Evolutionary conservation across 108 stramenopile genomes (phyloP).

Genomic region (Cyclotella choctawhatcheeana): DNA sequence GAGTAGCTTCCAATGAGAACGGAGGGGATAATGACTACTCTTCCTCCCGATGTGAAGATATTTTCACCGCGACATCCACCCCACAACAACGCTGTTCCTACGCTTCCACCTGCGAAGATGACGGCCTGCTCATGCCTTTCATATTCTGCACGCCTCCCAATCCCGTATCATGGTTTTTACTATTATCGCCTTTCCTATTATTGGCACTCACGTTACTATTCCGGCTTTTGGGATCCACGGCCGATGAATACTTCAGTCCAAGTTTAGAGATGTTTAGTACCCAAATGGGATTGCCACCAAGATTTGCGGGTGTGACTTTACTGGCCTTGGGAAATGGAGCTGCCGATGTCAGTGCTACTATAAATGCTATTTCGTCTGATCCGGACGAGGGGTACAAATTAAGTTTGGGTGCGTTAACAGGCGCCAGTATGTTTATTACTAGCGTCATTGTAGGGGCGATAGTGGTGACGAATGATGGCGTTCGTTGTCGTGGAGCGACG

Average conservation of each 20-base stretch:
- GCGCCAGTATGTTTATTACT: constrained; percentile 93
- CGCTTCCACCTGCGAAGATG: constrained; percentile 68
- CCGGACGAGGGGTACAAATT: constrained; percentile 82
- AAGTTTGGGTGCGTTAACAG: constrained; percentile 91
- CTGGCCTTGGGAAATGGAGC: constrained; percentile 98
- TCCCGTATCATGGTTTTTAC: constrained; percentile 42
- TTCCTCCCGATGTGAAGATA: constrained; percentile 11
- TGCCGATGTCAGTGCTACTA: constrained; percentile 92
- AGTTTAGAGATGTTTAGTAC: constrained; percentile 88
- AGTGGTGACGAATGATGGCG: constrained; percentile 73
- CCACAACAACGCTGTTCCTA: constrained; percentile 60
- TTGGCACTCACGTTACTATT: constrained; percentile 84
- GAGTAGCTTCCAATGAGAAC: background rate
- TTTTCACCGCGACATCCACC: constrained; percentile 6
- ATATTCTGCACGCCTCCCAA: constrained; percentile 68
- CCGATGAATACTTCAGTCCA: constrained; percentile 96
- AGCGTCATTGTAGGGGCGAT: constrained; percentile 86
- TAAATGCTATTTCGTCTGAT: constrained; percentile 80
- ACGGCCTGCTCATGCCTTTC: constrained; percentile 68
- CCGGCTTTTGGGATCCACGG: constrained; percentile 90
- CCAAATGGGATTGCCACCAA: constrained; percentile 87
- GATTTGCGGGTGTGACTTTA: constrained; percentile 96
- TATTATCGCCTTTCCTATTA: constrained; percentile 66
- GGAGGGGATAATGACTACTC: background rate
- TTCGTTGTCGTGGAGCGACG: constrained; percentile 84